A percentile compares a stretch with the other conserved stretches of the same genome.
Conservation (phyloP, 257 asterid species). For the Lantana camara region DNA sequence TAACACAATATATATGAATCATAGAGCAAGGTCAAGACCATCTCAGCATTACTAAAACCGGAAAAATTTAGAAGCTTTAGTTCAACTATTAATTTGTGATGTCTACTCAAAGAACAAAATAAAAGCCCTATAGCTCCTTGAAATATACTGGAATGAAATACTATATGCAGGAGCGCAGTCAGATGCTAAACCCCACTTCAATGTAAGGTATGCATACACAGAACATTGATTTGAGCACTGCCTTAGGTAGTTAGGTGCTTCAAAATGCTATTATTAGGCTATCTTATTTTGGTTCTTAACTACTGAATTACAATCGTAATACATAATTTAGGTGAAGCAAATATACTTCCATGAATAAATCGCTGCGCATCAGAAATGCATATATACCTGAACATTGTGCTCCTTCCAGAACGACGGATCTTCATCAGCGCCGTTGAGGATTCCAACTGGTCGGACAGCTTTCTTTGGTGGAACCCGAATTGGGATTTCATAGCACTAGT, state of each 20-base stretch:
- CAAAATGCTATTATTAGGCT: neutral
- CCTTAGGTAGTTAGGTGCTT: neutral
- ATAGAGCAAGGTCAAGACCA: too few relatives aligned
- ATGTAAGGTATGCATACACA: neutral
- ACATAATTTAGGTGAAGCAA: neutral
- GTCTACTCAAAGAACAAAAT: neutral
- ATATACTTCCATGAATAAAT: neutral
- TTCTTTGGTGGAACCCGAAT: conserved; percentile 49
- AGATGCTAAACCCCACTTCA: neutral
- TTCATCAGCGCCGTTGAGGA: conserved; percentile 37
- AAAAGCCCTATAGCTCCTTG: neutral
- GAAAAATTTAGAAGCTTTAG: neutral
- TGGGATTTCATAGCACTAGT: conserved; percentile 63
- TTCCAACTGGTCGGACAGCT: conserved; percentile 41
- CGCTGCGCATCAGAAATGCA: neutral
- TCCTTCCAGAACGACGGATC: conserved; percentile 91
- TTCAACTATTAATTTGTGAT: neutral
- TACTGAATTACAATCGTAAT: conserved; percentile 8
- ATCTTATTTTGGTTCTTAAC: neutral
- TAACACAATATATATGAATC: too few relatives aligned
- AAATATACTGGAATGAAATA: neutral
- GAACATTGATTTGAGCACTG: neutral
- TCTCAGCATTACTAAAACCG: neutral
- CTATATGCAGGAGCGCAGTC: neutral
- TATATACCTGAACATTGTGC: conserved; percentile 76